Evolutionary conservation across 2,329 filamentous ascomycete genomes (phyloP).

Genomic region (Monilinia aucupariae): DNA sequence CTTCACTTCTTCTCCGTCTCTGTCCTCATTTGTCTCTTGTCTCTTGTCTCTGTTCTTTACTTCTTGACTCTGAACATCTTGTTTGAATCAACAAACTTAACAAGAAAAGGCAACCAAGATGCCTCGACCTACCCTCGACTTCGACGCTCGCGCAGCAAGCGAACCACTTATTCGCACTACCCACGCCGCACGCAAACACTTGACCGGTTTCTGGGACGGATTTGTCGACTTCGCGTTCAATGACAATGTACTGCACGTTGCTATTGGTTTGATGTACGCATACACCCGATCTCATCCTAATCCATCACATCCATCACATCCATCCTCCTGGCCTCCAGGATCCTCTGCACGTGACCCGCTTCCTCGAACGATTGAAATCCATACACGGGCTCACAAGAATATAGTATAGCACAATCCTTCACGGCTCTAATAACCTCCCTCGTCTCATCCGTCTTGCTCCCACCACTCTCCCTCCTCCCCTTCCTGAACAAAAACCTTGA

Average conservation of each 20-base stretch:
- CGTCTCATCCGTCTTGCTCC: slow-evolving; percentile 64
- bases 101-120: slow-evolving; percentile 16
- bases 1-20: background rate
- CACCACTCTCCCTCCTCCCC: slow-evolving; percentile 61
- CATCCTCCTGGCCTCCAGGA: background rate
- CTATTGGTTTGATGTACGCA: slow-evolving; percentile 64
- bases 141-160: slow-evolving; percentile 19
- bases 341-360: background rate
- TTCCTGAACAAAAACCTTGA: slow-evolving; percentile 67
- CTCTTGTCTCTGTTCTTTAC: background rate
- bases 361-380: background rate
- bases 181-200: slow-evolving; percentile 29
- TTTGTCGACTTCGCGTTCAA: slow-evolving; percentile 69
- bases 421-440: slow-evolving; percentile 67
- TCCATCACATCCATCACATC: background rate
- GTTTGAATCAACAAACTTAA: background rate
- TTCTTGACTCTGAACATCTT: no score
- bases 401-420: slow-evolving; percentile 63
- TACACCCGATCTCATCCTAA: background rate
- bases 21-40: background rate
- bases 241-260: slow-evolving; percentile 71
- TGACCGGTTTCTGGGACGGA: slow-evolving; percentile 50
- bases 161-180: slow-evolving; percentile 29
- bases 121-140: slow-evolving; percentile 22
- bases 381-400: slow-evolving; percentile 1